A percentile compares a stretch with the other conserved stretches of the same genome.
Evolutionary conservation across 768 basidiomycete species (phyloP).

Genomic region (Coprinellus micaceus): DNA sequence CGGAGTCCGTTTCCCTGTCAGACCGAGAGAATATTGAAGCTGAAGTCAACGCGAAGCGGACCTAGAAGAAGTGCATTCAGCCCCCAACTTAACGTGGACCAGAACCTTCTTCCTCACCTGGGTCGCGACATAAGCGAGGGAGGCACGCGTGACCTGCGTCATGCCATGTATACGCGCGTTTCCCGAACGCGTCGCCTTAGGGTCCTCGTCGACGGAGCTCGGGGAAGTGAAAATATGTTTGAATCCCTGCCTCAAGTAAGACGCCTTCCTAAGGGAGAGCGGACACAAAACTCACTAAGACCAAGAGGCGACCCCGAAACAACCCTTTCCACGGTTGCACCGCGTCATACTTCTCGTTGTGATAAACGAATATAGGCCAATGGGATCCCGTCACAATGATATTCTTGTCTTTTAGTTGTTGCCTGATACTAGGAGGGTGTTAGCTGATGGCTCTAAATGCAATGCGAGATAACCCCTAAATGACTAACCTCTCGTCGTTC

Average conservation of each 20-base stretch:
- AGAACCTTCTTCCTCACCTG: too few species aligned
- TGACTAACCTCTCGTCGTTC: background rate
- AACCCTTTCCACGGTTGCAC: conserved; percentile 2
- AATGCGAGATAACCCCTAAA: too few species aligned
- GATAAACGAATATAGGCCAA: conserved; percentile 1
- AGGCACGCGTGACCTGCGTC: background rate
- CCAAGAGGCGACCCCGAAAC: background rate
- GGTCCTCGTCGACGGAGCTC: conserved; percentile 1
- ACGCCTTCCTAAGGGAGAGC: too few species aligned
- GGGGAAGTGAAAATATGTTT: conserved; percentile 7
- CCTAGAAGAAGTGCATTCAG: too few species aligned
- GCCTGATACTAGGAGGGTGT: background rate
- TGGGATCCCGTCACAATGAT: background rate
- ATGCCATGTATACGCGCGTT: conserved; percentile 4
- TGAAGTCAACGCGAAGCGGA: too few species aligned
- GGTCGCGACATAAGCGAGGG: conserved; percentile 2
- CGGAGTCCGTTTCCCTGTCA: too few species aligned
- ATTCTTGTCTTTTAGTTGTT: background rate
- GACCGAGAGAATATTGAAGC: too few species aligned
- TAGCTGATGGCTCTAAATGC: background rate
- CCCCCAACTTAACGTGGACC: too few species aligned
- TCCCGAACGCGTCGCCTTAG: background rate
- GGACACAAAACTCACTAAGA: background rate
- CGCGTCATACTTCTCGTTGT: background rate
- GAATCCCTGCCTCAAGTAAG: background rate